Evolutionary conservation across 148 eudicot species (phyloP).

Genomic region (Dianthus caryophyllus): DNA sequence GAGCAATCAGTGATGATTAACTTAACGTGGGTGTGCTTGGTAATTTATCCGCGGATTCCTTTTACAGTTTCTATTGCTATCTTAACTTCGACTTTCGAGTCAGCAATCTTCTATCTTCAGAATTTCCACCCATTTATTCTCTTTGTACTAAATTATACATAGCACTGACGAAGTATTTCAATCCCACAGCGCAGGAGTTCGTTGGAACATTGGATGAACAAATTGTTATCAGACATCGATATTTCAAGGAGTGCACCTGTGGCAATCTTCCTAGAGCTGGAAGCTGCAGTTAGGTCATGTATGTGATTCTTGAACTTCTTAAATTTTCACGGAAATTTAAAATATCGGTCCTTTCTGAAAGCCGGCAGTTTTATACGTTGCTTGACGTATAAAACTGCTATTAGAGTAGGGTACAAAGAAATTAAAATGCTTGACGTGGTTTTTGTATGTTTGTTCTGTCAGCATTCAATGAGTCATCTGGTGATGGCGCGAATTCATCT

Average conservation of each 20-base stretch:
- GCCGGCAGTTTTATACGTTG: too few species aligned
- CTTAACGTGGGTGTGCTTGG: neutral
- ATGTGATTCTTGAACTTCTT: conserved; percentile 33
- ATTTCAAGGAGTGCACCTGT: conserved; percentile 77
- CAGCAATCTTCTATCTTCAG: neutral
- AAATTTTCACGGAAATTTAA: neutral
- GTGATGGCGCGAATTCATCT: conserved; percentile 26
- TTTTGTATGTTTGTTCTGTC: conserved; percentile 28
- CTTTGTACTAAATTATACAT: neutral
- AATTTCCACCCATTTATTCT: neutral
- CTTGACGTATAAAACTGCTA: too few species aligned
- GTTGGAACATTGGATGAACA: conserved; percentile 85
- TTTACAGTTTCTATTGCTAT: too few species aligned
- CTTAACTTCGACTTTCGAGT: neutral
- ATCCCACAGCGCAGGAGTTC: conserved; percentile 62
- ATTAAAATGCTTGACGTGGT: conserved; percentile 11
- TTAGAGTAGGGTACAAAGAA: too few species aligned
- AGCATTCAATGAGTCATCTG: conserved; percentile 67
- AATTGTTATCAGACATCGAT: conserved; percentile 69
- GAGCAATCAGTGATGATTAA: neutral
- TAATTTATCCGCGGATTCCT: too few species aligned
- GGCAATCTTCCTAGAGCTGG: conserved; percentile 87
- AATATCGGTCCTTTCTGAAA: neutral
- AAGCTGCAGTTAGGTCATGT: conserved; percentile 96
- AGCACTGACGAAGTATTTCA: conserved; percentile 19